Evolutionary conservation across 345 rosid genomes (phyloP), one percentile per base, ranked within the genome.

Genomic region (Pistacia atlantica): DNA sequence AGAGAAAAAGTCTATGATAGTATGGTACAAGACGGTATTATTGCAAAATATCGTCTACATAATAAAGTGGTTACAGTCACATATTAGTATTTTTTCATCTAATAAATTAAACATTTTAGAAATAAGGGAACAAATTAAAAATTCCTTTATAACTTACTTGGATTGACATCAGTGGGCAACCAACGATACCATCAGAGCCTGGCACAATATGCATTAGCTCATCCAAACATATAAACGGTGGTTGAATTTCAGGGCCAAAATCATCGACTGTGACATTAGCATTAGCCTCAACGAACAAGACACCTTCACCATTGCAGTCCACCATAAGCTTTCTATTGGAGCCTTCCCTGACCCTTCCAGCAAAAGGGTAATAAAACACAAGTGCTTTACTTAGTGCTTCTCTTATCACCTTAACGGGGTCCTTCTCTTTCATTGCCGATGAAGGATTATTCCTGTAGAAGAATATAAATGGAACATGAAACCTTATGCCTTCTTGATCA

Each of bases 341-440:
- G 12, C 64, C 75, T 58, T 71, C 75, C 17, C 1, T 37, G 42
- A 57, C 65, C 65, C 55, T 57, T 13, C 75, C 65, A 13, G 75
- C 65, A 37, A 71, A 45, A 6, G 75, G 75, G 35, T 71, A 38
- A 42, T 58, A 71, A 71, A 58, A 71, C 52, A 20, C 65, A 58
- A 71, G 75, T 14, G 54, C 54, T 2, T 12, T 37, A 20, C 64
- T 22, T 12, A 71, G 0, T 11, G 65, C 65, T 71, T 71, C 75
- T 20, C 5, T 58, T 13, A 71, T 70, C 28, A 70, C 74, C 51
- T 17, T n/a, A 33, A 70, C 74, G n/a, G n/a, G 74, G 74, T 1
- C 56, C 35, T n/a, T 56, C 1, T 18, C 33, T 70, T 35, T 2
- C 63, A n/a, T n/a, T 31, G 48, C n/a, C n/a, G 69, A 31, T 0